Conservation (phyloP, 208 protist genomes). For the Acanthamoeba healyi region DNA sequence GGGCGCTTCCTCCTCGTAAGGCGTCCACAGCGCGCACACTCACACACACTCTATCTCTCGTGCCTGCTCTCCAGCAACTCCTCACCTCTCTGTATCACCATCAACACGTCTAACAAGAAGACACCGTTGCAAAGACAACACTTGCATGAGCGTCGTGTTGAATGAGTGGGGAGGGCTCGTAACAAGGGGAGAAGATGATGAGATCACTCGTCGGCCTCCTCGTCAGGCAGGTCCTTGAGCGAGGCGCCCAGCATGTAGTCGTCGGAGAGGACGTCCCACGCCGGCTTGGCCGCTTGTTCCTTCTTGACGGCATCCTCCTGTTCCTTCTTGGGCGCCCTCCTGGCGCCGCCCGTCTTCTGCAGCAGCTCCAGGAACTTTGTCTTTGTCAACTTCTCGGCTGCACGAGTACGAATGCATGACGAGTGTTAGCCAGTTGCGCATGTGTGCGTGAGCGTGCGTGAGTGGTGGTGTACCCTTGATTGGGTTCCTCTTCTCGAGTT, state of each 20-base stretch:
- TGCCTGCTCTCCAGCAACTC: neutral
- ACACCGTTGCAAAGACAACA: too few species aligned
- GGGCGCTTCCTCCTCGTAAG: too few species aligned
- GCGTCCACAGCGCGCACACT: neutral
- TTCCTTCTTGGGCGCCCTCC: neutral
- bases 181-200: neutral
- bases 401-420: neutral
- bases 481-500: constrained; percentile 33
- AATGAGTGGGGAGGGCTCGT: too few species aligned
- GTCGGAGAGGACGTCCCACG: constrained; percentile 74
- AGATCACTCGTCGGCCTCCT: constrained; percentile 8
- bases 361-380: constrained; percentile 73
- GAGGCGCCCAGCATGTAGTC: constrained; percentile 73
- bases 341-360: constrained; percentile 33
- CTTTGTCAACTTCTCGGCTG: constrained; percentile 67
- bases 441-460: neutral
- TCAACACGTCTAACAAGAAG: too few species aligned
- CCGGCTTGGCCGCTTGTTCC: neutral
- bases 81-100: neutral
- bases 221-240: constrained; percentile 62
- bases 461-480: neutral
- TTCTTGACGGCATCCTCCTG: neutral
- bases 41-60: neutral
- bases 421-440: neutral
- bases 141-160: too few species aligned